Conservation (phyloP, 192 early-diverging fungal species). For the Mortierella alpina region DNA sequence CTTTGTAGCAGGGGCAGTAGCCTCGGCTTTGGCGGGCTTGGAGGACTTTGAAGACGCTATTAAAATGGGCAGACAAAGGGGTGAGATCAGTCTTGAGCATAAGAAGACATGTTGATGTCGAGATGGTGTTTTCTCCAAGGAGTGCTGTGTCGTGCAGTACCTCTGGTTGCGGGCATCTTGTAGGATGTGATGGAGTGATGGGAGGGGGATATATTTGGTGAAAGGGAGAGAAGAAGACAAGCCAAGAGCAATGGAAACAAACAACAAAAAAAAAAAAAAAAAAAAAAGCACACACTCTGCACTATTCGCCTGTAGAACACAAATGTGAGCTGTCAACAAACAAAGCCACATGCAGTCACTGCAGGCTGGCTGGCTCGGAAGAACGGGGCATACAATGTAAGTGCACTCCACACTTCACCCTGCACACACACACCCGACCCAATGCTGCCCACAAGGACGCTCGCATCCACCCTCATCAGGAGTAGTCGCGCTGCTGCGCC, state of each 20-base stretch:
- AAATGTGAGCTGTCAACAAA: too few species aligned
- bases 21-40: constrained; percentile 10
- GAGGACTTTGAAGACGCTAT: constrained; percentile 16
- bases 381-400: too few species aligned
- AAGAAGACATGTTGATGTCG: neutral
- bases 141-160: neutral
- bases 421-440: too few species aligned
- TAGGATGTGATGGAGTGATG: neutral
- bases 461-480: neutral
- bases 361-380: too few species aligned
- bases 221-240: neutral
- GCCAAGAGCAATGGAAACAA: neutral
- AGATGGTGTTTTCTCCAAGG: too few species aligned
- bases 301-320: too few species aligned
- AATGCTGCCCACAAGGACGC: too few species aligned
- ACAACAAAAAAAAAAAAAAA: neutral
- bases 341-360: too few species aligned
- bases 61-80: neutral
- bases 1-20: constrained; percentile 9
- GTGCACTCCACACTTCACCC: too few species aligned
- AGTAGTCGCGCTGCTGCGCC: neutral
- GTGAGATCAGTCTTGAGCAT: neutral
- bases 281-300: too few species aligned
- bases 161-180: constrained; percentile 14
- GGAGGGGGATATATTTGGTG: neutral